Conservation (phyloP, 371 early-diverging fungal genomes). For the Rhizopus sp. region DNA sequence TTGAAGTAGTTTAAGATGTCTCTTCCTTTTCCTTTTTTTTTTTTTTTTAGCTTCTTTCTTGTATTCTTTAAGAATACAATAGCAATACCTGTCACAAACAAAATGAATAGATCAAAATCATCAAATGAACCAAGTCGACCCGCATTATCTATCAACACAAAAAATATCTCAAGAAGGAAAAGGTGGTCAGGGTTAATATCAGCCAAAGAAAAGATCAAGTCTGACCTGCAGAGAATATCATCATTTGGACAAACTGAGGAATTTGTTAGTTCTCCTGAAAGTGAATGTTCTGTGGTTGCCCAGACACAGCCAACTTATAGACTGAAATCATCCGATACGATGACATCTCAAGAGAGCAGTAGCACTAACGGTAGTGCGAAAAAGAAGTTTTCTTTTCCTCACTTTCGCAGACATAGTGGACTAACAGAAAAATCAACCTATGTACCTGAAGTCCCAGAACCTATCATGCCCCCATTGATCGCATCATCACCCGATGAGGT, state of each 20-base stretch:
- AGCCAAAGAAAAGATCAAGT: not conserved
- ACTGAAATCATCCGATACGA: not conserved
- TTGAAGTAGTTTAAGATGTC: not conserved
- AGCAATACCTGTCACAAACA: not conserved
- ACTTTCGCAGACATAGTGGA: not conserved
- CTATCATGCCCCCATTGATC: constrained; percentile 13
- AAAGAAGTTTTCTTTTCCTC: constrained; percentile 13
- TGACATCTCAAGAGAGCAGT: not conserved
- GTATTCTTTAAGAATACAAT: not conserved
- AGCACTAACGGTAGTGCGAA: not conserved
- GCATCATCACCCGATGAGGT: constrained; percentile 22
- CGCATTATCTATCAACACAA: not conserved
- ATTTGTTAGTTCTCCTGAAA: not conserved
- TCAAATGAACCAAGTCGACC: not conserved
- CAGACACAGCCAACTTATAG: not conserved
- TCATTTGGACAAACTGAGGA: not conserved
- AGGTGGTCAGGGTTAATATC: constrained; percentile 2
- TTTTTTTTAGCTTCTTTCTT: not conserved
- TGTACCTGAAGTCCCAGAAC: constrained; percentile 16
- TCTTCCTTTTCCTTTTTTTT: not conserved
- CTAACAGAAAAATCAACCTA: not conserved
- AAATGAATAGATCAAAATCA: not conserved
- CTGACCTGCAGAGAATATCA: not conserved
- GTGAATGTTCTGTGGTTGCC: not conserved
- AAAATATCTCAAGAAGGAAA: not conserved